A percentile compares a stretch with the other conserved stretches of the same genome.
Evolutionary conservation across 73 alveolate species (phyloP).

Genomic region (Paramecium octaurelia): DNA sequence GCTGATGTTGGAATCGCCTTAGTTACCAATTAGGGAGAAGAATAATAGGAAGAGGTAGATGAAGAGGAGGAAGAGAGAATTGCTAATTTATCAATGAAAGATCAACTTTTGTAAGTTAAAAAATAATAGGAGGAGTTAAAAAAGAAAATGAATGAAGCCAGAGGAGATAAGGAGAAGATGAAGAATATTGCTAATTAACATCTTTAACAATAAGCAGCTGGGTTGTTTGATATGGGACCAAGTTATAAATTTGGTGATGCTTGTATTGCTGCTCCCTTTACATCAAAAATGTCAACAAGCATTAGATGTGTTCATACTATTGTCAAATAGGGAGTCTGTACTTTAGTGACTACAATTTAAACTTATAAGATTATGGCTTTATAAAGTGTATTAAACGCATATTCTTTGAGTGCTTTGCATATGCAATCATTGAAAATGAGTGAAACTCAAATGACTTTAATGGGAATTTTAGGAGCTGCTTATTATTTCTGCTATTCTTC

Average conservation of each 20-base stretch:
- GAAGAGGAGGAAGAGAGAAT: conserved; percentile 46
- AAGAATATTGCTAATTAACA: conserved; percentile 63
- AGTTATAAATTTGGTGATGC: conserved; percentile 91
- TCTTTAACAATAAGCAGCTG: conserved; percentile 43
- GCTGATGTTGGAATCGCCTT: conserved; percentile 94
- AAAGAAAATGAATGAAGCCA: conserved; percentile 65
- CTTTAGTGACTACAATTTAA: conserved; percentile 57
- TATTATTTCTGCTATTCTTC: conserved; percentile 38
- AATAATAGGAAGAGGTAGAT: conserved; percentile 70
- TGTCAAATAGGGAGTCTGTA: conserved; percentile 83
- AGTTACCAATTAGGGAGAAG: conserved; percentile 78
- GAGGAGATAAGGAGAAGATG: conserved; percentile 43
- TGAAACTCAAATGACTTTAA: conserved; percentile 37
- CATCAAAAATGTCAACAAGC: conserved; percentile 87
- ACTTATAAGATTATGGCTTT: conserved; percentile 61
- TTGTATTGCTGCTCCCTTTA: conserved; percentile 98
- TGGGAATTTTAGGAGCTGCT: conserved; percentile 52
- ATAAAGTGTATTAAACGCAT: conserved; percentile 47
- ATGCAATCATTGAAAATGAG: conserved; percentile 52
- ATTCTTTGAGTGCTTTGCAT: conserved; percentile 50
- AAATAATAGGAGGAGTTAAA: conserved; percentile 70
- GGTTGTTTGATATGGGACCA: conserved; percentile 68
- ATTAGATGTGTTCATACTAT: conserved; percentile 84
- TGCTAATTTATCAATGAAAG: conserved; percentile 48
- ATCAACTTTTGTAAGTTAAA: conserved; percentile 60